Evolutionary conservation across 345 rosid genomes (phyloP), one percentile per base, ranked within the genome.

Genomic region (Odontarrhena argentea): DNA sequence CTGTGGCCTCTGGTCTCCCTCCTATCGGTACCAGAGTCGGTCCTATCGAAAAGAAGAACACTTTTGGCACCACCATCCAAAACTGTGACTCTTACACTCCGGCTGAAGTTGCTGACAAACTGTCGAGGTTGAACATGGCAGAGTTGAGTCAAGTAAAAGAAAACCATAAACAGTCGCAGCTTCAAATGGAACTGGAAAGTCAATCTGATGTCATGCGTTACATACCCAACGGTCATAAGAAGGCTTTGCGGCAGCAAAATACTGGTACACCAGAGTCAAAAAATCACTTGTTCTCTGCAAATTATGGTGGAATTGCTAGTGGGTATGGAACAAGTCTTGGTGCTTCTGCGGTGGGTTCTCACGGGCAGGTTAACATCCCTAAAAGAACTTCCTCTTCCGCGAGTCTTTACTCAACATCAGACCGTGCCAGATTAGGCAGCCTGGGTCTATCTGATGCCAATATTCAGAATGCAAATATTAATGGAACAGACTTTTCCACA

Each of bases 361-460:
- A 65, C 50, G 83, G 85, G 46, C 84, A 76, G 64, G 76, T 63
- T 63, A 80, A 75, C 64, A 73, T 90, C 66, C 92, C 92, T 13
- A 85, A 74, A 77, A 74, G 83, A 82, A 80, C 85, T 59, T 74
- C 76, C 74, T 86, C 94, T 68, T 85, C 86, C 36, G 80, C 86
- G 63, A 86, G 83, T 82, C 87, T 87, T 42, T 80, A 79, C 74
- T 74, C 85, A 41, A 73, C 70, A 43, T 60, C 74, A 71, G 83
- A 78, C 73, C 77, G 84, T 55, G 74, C 79, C 13, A 81, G 85
- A 58, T 49, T 84, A 64, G 92, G 79, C 77, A 67, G 60, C 71
- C 71, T 75, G 13, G 88, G 82, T 53, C 66, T 81, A 74, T 71
- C 86, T 65, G 71, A 79, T 78, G 74, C 50, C 54, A 71, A 52